A percentile compares a stretch with the other conserved stretches of the same genome.
phyloP scores from a whole-genome alignment of 768 basidiomycete genomes.

The Tremella yokohamensis region DNA sequence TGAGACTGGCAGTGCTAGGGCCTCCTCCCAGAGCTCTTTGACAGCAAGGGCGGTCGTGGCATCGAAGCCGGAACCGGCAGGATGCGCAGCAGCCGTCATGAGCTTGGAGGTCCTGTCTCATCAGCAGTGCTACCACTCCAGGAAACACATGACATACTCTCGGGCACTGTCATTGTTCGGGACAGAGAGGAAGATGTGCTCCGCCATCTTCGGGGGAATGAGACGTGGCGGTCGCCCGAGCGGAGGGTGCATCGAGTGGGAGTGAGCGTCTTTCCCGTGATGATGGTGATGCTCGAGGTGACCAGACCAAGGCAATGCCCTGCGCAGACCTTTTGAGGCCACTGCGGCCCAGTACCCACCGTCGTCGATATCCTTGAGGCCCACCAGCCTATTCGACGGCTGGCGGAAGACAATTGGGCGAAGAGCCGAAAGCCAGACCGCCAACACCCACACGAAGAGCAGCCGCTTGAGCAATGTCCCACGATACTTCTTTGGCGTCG shows the following conservation, averaged over 20 bases:
- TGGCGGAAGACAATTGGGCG: too few species aligned
- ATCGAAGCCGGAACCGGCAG: constrained; percentile 48
- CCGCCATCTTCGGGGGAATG: constrained; percentile 37
- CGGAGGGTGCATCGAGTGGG: constrained; percentile 1
- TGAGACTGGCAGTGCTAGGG: constrained; percentile 38
- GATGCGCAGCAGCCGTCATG: constrained; percentile 44
- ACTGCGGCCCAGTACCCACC: constrained; percentile 18
- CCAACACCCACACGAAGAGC: too few species aligned
- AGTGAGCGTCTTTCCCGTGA: not conserved
- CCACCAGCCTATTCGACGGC: too few species aligned
- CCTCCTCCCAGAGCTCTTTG: constrained; percentile 46
- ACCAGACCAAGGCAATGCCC: not conserved
- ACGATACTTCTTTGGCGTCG: too few species aligned
- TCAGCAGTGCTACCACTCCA: constrained; percentile 6
- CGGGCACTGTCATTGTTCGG: constrained; percentile 44
- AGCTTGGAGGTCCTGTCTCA: constrained; percentile 33
- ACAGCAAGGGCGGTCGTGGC: constrained; percentile 42
- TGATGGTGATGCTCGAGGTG: not conserved
- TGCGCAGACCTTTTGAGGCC: constrained; percentile 20
- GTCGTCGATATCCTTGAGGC: not conserved
- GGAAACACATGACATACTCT: constrained; percentile 33
- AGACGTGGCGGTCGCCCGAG: constrained; percentile 4
- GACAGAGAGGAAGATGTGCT: constrained; percentile 44
- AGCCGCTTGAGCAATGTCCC: too few species aligned
- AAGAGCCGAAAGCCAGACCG: too few species aligned